Percentiles rank a stretch among this genome's conserved stretches.
Evolutionary conservation across 106 monocot species (phyloP).

Genomic region (Dactylorhiza incarnata): DNA sequence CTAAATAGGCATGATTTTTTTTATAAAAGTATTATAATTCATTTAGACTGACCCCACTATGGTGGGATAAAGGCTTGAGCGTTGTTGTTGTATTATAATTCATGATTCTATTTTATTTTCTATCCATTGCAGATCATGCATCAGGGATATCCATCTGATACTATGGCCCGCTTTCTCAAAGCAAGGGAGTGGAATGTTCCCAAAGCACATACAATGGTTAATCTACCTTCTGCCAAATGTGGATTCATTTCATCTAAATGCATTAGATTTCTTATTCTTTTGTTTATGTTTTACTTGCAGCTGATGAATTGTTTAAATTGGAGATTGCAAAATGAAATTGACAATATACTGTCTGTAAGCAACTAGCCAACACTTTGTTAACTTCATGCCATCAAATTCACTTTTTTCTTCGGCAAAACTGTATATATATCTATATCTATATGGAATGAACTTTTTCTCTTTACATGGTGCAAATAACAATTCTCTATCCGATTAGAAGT

Average conservation of each 20-base stretch:
- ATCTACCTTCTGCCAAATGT: background rate
- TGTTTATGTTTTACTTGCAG: conserved; percentile 28
- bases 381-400: background rate
- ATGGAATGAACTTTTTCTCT: too few relatives aligned
- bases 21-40: background rate
- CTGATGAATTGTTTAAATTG: conserved; percentile 74
- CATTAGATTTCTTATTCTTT: background rate
- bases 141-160: conserved; percentile 68
- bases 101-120: conserved; percentile 5
- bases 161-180: conserved; percentile 66
- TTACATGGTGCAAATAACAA: too few relatives aligned
- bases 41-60: too few relatives aligned
- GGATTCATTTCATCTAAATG: conserved; percentile 1
- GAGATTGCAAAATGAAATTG: conserved; percentile 80
- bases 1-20: background rate
- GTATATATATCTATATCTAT: too few relatives aligned
- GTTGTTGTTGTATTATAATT: background rate
- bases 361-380: background rate
- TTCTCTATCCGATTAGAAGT: too few relatives aligned
- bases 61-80: too few relatives aligned
- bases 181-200: conserved; percentile 80
- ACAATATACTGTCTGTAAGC: conserved; percentile 64
- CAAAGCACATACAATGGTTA: conserved; percentile 89
- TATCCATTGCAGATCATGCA: conserved; percentile 59
- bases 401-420: background rate